These are phyloP conservation scores for Nicotiana tabacum DNA, from an alignment of 257 asterid genomes.

Conservation along the genomic window DNA sequence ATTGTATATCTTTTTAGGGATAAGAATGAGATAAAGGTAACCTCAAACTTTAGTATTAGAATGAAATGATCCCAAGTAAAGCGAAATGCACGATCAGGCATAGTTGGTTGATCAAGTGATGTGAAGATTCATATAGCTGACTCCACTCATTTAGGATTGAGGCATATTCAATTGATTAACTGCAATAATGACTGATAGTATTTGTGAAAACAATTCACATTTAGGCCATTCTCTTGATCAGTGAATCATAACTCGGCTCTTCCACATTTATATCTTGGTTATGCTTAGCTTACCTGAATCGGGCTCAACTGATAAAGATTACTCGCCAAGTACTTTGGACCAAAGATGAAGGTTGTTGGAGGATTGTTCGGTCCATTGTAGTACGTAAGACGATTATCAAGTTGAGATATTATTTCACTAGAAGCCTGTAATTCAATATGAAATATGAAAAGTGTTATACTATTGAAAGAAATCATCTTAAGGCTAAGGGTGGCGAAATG, in stretches of 20 bases:
- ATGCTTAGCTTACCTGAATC: conserved; percentile 16
- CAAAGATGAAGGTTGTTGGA: conserved; percentile 16
- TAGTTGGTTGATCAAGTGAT: neutral
- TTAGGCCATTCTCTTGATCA: neutral
- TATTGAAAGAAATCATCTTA: neutral
- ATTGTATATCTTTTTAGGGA: too few species aligned
- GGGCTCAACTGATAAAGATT: conserved; percentile 27
- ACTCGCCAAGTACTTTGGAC: conserved; percentile 11
- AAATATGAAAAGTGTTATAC: neutral
- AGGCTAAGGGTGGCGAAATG: neutral
- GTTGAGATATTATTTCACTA: neutral
- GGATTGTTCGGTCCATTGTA: conserved; percentile 21
- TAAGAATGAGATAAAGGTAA: too few species aligned
- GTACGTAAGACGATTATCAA: conserved; percentile 10
- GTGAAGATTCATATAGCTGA: neutral
- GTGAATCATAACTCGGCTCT: neutral
- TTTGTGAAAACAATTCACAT: neutral
- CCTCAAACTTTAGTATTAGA: too few species aligned
- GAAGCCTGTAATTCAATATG: neutral
- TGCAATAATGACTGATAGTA: neutral
- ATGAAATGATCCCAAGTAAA: too few species aligned
- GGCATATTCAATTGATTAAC: neutral
- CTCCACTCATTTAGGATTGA: neutral
- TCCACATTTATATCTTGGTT: neutral
- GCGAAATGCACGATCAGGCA: neutral